A percentile compares a stretch with the other conserved stretches of the same genome.
Conservation (phyloP, 2,329 filamentous ascomycete species). For the Alternaria conjuncta region DNA sequence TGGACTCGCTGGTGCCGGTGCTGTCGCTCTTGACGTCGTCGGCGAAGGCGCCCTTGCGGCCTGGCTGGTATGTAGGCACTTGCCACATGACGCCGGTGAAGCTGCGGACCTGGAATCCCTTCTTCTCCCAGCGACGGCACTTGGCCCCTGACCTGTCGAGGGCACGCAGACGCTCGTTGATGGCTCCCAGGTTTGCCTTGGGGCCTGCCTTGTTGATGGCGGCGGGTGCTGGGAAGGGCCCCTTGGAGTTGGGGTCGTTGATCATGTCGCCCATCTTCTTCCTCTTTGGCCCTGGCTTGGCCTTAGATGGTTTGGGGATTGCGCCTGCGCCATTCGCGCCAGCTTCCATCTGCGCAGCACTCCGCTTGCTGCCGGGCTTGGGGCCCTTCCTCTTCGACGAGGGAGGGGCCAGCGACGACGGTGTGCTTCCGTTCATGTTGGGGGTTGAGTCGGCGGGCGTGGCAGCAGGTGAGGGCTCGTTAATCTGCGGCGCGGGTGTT, state of each 20-base stretch:
- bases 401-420: constrained; percentile 53
- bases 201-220: constrained; percentile 84
- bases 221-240: constrained; percentile 50
- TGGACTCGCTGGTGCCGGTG: constrained; percentile 62
- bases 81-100: constrained; percentile 90
- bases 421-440: constrained; percentile 41
- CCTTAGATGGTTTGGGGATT: constrained; percentile 69
- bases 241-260: constrained; percentile 50
- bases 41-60: constrained; percentile 63
- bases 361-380: constrained; percentile 68
- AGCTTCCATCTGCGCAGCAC: constrained; percentile 62
- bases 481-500: constrained; percentile 43
- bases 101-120: constrained; percentile 83
- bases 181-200: constrained; percentile 95
- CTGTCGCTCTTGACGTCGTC: constrained; percentile 66
- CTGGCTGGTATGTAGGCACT: constrained; percentile 81
- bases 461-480: constrained; percentile 45
- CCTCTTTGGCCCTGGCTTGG: constrained; percentile 95
- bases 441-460: constrained; percentile 53
- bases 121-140: constrained; percentile 88
- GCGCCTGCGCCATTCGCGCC: constrained; percentile 12
- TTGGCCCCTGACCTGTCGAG: constrained; percentile 92
- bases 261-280: constrained; percentile 74
- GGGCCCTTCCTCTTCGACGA: constrained; percentile 75
- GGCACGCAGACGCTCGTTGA: constrained; percentile 93